Base-by-base conservation (phyloP, 2,329 filamentous ascomycete species). In the Arthrobotrys megalospora region DNA sequence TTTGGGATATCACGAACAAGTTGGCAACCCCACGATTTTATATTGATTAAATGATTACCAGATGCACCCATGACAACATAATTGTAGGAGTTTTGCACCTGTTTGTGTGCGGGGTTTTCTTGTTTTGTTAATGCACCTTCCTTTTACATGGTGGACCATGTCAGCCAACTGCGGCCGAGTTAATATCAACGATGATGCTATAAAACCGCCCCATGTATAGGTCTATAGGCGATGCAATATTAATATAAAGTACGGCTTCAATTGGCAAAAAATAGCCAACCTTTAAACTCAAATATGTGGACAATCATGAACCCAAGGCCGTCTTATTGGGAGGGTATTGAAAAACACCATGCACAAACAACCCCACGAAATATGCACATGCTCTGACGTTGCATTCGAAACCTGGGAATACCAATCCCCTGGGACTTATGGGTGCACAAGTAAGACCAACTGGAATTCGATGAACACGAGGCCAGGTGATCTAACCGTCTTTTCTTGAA, bases 361-460 rank as follows among this genome's bases (percentile, higher is more conserved):
- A 41, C 66, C 66, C 66, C 66, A 71, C 67, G 67, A 60, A 41
- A 55, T 47, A 50, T 48, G 48, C 38, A 60, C 24, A 38, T 60
- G 60, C 63, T 68, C 32, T 68, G 60, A 75, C 34, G 70, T 75
- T 75, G 70, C 70, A 75, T 75, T 34, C 53, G 34, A 62, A 55
- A 34, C 67, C 45, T 65, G 60, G 63, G 41, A 68, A 67, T 62
- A 75, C 70, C 70, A 63, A 24, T 19, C 63, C 41, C 34, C 50
- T 53, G 70, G 70, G 63, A 67, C 52, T 14, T 16, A 36, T 50
- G n/a, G 48, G 63, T 60, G 28, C 48, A 55, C 50, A 52, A 64
- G 55, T 50, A 53, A 21, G 45, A 43, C 48, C 60, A 47, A 72
- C 16, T 63, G 34, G 55, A 65, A 66, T 55, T 50, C 47, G 24